Evolutionary conservation across 148 eudicot species (phyloP).

Genomic region (Rhododendron ovatum): DNA sequence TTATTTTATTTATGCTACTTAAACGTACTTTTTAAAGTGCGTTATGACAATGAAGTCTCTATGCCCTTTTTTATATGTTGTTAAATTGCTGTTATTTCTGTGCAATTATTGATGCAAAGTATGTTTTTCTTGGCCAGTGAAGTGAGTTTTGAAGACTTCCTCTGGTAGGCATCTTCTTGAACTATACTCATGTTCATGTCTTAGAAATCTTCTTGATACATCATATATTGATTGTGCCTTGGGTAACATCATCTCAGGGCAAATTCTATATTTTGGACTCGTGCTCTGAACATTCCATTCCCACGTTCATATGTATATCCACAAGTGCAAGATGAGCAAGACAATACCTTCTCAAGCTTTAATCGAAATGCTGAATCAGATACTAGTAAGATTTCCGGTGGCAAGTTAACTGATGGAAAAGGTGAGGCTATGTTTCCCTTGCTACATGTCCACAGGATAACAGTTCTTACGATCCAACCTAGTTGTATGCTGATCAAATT

Average conservation of each 20-base stretch:
- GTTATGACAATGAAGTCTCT: not conserved
- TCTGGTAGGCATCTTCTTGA: conserved; percentile 55
- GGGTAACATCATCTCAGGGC: conserved; percentile 51
- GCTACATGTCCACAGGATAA: conserved; percentile 3
- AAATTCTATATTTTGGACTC: conserved; percentile 94
- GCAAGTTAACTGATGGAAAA: conserved; percentile 25
- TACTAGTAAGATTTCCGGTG: conserved; percentile 16
- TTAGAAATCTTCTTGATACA: not conserved
- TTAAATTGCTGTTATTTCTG: not conserved
- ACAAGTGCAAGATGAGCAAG: conserved; percentile 32
- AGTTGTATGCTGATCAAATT: not conserved
- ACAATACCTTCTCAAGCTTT: conserved; percentile 12
- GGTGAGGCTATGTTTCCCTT: conserved; percentile 21
- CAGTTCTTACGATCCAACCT: not conserved
- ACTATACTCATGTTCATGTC: conserved; percentile 6
- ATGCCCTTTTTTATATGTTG: not conserved
- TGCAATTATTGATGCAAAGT: conserved; percentile 8
- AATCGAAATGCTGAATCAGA: conserved; percentile 14
- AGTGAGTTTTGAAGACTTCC: conserved; percentile 83
- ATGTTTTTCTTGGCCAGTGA: conserved; percentile 49
- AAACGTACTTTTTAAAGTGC: not conserved
- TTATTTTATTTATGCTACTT: not conserved
- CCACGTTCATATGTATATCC: conserved; percentile 66
- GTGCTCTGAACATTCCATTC: conserved; percentile 87
- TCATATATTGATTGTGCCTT: not conserved